A percentile compares a stretch with the other conserved stretches of the same genome.
Conservation (phyloP, 345 rosid genomes). For the Crucihimalaya himalaica region DNA sequence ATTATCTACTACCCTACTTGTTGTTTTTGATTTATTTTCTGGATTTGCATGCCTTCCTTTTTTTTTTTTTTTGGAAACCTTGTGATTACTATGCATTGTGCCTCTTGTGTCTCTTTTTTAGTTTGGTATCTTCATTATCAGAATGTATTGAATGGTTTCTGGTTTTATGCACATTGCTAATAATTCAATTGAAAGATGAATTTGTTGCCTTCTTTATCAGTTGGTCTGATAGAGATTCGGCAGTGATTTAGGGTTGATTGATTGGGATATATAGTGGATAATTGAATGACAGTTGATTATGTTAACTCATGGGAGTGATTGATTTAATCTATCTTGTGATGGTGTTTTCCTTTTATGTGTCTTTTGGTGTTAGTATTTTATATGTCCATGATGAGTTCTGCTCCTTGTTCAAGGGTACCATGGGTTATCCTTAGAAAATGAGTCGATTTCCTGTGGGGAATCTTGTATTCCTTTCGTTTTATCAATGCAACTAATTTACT, state of each 20-base stretch:
- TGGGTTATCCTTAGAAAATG: neutral
- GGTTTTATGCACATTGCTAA: neutral
- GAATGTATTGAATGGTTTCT: neutral
- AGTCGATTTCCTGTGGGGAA: neutral
- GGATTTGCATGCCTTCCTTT: no score
- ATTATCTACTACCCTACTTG: neutral
- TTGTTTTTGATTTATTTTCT: neutral
- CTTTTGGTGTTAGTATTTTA: neutral
- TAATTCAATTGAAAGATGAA: neutral
- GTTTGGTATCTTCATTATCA: neutral
- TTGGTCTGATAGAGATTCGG: neutral
- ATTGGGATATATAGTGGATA: neutral
- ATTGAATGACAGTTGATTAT: neutral
- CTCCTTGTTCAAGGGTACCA: neutral
- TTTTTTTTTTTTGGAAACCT: no score
- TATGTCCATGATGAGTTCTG: neutral
- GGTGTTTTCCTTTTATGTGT: constrained; percentile 5
- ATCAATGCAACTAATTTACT: neutral
- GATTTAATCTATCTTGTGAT: neutral
- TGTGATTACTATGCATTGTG: no score
- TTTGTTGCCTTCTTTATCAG: neutral
- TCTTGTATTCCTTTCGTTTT: constrained; percentile 1
- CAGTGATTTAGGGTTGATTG: constrained; percentile 17
- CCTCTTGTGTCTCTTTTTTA: no score
- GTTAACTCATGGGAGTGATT: constrained; percentile 2